Evolutionary conservation across 2,329 filamentous ascomycete genomes (phyloP).

Genomic region (Fusarium stilboides): DNA sequence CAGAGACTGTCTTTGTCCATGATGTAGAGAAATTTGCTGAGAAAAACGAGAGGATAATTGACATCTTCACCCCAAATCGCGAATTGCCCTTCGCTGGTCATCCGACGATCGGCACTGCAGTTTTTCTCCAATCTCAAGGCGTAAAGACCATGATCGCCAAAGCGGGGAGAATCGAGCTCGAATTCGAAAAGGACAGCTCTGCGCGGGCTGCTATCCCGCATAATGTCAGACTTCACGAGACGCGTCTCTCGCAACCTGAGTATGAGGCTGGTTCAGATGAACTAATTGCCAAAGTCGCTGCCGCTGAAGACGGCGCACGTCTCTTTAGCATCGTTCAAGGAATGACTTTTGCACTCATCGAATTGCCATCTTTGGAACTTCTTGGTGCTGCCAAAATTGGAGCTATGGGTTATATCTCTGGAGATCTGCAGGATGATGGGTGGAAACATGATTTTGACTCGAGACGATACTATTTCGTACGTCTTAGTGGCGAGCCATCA

Average conservation of each 20-base stretch:
- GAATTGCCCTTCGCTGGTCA: constrained; percentile 75
- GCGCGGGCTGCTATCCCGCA: constrained; percentile 76
- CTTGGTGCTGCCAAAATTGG: constrained; percentile 62
- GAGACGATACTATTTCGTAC: constrained; percentile 72
- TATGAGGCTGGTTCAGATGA: constrained; percentile 39
- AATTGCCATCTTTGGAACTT: constrained; percentile 72
- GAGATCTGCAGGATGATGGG: constrained; percentile 62
- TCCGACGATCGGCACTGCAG: constrained; percentile 70
- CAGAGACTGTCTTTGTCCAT: constrained; percentile 74
- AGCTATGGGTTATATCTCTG: constrained; percentile 53
- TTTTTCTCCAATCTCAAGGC: constrained; percentile 59
- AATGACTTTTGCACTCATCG: constrained; percentile 78
- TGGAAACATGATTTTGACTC: constrained; percentile 68
- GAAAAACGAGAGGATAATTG: constrained; percentile 58
- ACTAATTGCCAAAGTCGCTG: constrained; percentile 36
- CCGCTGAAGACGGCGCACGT: constrained; percentile 59
- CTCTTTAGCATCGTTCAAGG: constrained; percentile 77
- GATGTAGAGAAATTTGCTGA: constrained; percentile 53
- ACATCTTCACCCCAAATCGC: constrained; percentile 70
- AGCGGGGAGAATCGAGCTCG: constrained; percentile 68
- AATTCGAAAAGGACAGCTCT: constrained; percentile 53
- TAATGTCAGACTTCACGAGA: constrained; percentile 72
- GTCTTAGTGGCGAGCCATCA: constrained; percentile 46
- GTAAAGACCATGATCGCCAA: constrained; percentile 65
- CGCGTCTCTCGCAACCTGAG: constrained; percentile 52